phyloP scores from a whole-genome alignment of 441 rosid species.

The Jatropha multifida region DNA sequence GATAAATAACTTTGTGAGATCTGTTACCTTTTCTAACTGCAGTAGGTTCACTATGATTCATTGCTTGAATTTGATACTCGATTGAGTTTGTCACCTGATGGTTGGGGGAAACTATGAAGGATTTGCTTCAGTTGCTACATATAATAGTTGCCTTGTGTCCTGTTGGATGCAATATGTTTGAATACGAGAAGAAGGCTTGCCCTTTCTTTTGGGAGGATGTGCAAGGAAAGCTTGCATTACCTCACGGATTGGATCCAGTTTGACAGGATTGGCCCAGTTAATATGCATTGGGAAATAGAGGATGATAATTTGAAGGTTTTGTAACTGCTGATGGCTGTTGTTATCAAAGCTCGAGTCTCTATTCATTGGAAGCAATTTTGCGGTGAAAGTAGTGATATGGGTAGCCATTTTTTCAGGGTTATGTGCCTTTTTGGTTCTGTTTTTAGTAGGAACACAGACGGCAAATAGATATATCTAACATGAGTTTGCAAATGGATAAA shows the following conservation, averaged over 20 bases:
- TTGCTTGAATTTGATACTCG: neutral
- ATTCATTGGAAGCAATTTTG: neutral
- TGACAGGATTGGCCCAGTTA: no score
- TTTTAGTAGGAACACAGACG: neutral
- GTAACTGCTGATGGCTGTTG: neutral
- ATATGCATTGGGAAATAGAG: neutral
- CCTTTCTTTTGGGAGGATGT: neutral
- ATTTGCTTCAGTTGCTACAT: neutral
- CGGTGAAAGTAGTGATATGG: neutral
- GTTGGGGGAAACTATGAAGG: neutral
- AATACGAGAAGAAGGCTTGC: neutral
- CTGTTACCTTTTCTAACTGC: neutral
- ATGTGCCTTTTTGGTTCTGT: neutral
- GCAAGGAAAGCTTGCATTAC: neutral
- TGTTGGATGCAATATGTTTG: neutral
- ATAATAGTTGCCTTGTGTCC: neutral
- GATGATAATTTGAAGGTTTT: neutral
- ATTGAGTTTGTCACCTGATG: neutral
- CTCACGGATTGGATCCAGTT: no score
- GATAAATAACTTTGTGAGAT: neutral
- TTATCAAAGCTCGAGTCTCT: no score
- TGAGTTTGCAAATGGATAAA: neutral
- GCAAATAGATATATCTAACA: neutral
- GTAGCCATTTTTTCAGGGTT: neutral
- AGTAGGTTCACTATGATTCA: slow-evolving; percentile 4